These are phyloP conservation scores for Penicillium sp. DNA, from an alignment of 2,329 filamentous ascomycete genomes.

Conservation along the genomic window DNA sequence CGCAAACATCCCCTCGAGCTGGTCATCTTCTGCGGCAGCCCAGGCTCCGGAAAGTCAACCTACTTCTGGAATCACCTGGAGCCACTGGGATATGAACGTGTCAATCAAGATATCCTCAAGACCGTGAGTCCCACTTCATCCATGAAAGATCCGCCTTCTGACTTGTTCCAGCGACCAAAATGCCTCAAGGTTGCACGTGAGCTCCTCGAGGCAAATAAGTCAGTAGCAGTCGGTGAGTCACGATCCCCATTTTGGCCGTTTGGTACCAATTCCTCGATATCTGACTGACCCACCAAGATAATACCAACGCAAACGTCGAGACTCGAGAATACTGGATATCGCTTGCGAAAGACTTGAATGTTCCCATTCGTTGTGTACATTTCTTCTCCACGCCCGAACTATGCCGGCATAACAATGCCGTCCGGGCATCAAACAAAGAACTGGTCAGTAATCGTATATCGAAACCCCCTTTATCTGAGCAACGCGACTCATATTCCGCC, in stretches of 20 bases:
- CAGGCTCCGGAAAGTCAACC: slow-evolving; percentile 85
- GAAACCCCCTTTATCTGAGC: neutral
- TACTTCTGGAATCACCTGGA: slow-evolving; percentile 77
- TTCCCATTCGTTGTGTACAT: slow-evolving; percentile 79
- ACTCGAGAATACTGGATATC: slow-evolving; percentile 74
- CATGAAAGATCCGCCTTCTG: neutral
- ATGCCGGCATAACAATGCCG: slow-evolving; percentile 80
- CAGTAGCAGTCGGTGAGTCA: slow-evolving; percentile 70
- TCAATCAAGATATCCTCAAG: slow-evolving; percentile 89
- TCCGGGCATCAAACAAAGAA: slow-evolving; percentile 61
- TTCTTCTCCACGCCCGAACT: slow-evolving; percentile 69
- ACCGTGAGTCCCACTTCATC: slow-evolving; percentile 42
- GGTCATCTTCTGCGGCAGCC: slow-evolving; percentile 81
- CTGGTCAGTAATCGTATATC: slow-evolving; percentile 28
- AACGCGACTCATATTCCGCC: neutral
- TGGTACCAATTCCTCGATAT: slow-evolving; percentile 11
- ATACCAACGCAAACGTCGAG: slow-evolving; percentile 83
- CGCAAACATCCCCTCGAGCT: slow-evolving; percentile 67
- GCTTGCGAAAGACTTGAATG: slow-evolving; percentile 63
- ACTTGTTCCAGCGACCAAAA: slow-evolving; percentile 49
- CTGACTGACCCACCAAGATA: slow-evolving; percentile 58
- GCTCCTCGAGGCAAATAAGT: slow-evolving; percentile 59
- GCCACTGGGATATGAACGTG: slow-evolving; percentile 71
- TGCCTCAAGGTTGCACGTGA: slow-evolving; percentile 68
- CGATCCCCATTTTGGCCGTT: slow-evolving; percentile 1